Evolutionary conservation across 192 early-diverging fungal species (phyloP).

Genomic region (Backusella luteola): DNA sequence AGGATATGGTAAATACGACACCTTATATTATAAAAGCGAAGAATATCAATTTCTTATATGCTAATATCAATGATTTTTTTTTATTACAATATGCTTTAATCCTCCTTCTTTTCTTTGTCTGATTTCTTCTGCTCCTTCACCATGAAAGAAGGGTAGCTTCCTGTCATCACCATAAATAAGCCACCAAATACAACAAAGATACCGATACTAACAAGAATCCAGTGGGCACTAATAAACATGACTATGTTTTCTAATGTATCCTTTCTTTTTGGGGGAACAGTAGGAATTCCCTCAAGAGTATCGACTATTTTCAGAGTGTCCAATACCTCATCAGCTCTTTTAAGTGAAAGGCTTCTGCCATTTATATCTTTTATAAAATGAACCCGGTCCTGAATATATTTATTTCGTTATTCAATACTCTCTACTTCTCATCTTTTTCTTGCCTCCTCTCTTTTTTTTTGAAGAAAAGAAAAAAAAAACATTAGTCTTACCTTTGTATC

Average conservation of each 20-base stretch:
- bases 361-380: not conserved
- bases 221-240: not conserved
- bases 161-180: not conserved
- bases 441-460: not conserved
- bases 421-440: not conserved
- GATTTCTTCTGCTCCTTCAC: not conserved
- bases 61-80: not conserved
- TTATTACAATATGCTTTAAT: not conserved
- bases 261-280: not conserved
- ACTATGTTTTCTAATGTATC: not conserved
- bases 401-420: not conserved
- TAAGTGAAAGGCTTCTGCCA: not conserved
- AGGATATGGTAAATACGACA: too few relatives aligned
- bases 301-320: not conserved
- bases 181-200: not conserved
- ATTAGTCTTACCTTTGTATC: constrained; percentile 8
- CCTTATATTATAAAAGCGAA: not conserved
- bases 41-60: not conserved
- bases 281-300: not conserved
- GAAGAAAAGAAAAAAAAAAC: too few relatives aligned
- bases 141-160: not conserved
- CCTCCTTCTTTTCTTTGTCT: not conserved
- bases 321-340: not conserved
- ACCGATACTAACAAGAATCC: not conserved
- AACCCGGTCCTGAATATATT: not conserved